Base-by-base conservation (phyloP, 352 stramenopile genomes). In the Globisporangium ultimum region DNA sequence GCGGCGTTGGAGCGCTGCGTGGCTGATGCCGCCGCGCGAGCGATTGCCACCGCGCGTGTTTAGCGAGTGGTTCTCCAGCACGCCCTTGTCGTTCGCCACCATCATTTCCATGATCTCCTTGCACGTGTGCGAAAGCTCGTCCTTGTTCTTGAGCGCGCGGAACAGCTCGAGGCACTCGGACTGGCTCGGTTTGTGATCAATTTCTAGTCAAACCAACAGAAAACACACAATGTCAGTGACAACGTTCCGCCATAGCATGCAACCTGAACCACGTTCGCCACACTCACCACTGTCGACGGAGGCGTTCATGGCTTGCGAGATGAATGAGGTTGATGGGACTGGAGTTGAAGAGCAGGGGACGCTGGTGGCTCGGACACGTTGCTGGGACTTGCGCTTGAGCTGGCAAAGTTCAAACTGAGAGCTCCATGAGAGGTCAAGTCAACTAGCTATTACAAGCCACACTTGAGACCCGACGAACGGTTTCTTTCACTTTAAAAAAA, bases 91-190 rank as follows among this genome's bases (percentile, higher is more conserved):
- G 17, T 79, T 76, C 55, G 76, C 71, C 36, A 75, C 84, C 22
- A 91, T 61, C 67, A 74, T 78, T 53, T 89, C 65, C 69, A 93
- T 87, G 56, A 91, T 79, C 51, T 91, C 77, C 61, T 88, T 88
- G 69, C 83, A 93, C 20, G 69, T 76, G 47, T 56, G 61, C 46
- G 78, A 80, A 15, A 93, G 71, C 60, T 93, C 80, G 62, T 93
- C 83, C 71, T 91, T 91, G 67, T 91, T 91, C 66, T 89, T 91
- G 11, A 89, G 68, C 32, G 66, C 66, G 55, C 76, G 77, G 62
- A 89, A 93, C 32, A 86, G 64, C 53, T 89, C 76, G n/a, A 89
- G 61, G 61, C 83, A 93, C 65, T 91, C 74, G 15, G 53, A 60
- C 64, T 80, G 78, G 48, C 53, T 78, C 15, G 59, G 64, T 17